Conservation (phyloP, 1,284 basidiomycete species). For the Abortiporus biennis region DNA sequence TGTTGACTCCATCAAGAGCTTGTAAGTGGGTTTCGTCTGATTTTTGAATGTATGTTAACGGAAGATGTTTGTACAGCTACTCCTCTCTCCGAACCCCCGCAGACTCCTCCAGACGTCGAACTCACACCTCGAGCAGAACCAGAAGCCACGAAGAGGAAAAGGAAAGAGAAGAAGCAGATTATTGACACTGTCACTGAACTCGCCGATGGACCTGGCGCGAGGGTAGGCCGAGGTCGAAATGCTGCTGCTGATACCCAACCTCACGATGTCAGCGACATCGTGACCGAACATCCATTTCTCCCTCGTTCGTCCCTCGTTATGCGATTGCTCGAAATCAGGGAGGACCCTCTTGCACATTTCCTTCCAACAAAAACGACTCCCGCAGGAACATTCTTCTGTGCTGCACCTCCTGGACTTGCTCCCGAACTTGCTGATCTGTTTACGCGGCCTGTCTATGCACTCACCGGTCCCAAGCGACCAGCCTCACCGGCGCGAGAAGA, state of each 20-base stretch:
- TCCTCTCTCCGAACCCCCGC: conserved; percentile 64
- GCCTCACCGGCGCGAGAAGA: conserved; percentile 30
- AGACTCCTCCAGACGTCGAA: conserved; percentile 54
- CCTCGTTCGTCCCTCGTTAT: conserved; percentile 79
- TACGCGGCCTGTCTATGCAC: conserved; percentile 62
- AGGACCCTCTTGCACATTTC: conserved; percentile 83
- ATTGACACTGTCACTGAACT: conserved; percentile 83
- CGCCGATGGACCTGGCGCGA: conserved; percentile 57
- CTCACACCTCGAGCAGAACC: conserved; percentile 46
- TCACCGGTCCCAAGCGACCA: conserved; percentile 45
- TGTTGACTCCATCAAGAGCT: conserved; percentile 59
- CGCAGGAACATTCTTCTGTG: conserved; percentile 71
- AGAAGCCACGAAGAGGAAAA: conserved; percentile 30
- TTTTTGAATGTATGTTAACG: conserved; percentile 5
- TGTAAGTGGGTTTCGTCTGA: conserved; percentile 40
- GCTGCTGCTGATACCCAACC: conserved; percentile 51
- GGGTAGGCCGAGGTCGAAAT: conserved; percentile 46
- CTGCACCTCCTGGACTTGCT: conserved; percentile 75
- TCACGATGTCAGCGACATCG: conserved; percentile 68
- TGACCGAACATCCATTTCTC: conserved; percentile 76
- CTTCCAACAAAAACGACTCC: conserved; percentile 71
- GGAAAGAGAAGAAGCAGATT: conserved; percentile 73
- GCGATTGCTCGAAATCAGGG: conserved; percentile 77
- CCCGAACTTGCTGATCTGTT: conserved; percentile 82
- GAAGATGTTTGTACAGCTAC: conserved; percentile 43